Conservation (phyloP, 768 basidiomycete species). For the Rhodotorula taiwanensis region DNA sequence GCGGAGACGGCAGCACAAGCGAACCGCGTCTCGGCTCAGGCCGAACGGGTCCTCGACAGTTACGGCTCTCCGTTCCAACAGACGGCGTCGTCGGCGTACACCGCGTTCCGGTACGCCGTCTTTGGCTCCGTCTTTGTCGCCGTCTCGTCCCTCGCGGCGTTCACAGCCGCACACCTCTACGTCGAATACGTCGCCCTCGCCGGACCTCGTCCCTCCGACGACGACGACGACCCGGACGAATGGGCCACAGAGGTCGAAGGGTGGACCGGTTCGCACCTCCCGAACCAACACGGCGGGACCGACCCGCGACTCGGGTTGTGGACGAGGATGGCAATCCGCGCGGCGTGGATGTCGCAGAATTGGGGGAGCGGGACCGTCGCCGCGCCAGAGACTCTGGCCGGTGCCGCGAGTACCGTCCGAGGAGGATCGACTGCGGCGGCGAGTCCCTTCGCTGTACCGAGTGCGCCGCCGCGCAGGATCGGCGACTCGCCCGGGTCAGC, state of each 20-base stretch:
- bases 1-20: too few species aligned
- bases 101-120: conserved; percentile 34
- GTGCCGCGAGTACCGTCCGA: not conserved
- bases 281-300: conserved; percentile 29
- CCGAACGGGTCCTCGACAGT: conserved; percentile 14
- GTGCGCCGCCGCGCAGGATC: not conserved
- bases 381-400: not conserved
- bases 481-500: not conserved
- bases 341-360: conserved; percentile 26
- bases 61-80: conserved; percentile 33
- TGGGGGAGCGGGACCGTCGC: conserved; percentile 16
- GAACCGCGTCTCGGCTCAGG: not conserved
- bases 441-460: conserved; percentile 1
- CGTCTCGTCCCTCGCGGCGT: not conserved
- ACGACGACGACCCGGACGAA: conserved; percentile 7
- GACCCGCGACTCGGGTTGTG: conserved; percentile 27
- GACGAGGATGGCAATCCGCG: conserved; percentile 26
- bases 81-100: conserved; percentile 25
- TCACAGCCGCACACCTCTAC: conserved; percentile 30
- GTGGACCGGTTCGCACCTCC: conserved; percentile 28
- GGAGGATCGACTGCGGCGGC: too few species aligned
- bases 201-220: not conserved
- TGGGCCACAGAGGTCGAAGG: conserved; percentile 29
- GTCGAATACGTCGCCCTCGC: conserved; percentile 32
- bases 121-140: conserved; percentile 31